Percentiles rank a stretch among this genome's conserved stretches.
phyloP scores from a whole-genome alignment of 192 early-diverging fungal genomes.

The Dissophora globulifera region DNA sequence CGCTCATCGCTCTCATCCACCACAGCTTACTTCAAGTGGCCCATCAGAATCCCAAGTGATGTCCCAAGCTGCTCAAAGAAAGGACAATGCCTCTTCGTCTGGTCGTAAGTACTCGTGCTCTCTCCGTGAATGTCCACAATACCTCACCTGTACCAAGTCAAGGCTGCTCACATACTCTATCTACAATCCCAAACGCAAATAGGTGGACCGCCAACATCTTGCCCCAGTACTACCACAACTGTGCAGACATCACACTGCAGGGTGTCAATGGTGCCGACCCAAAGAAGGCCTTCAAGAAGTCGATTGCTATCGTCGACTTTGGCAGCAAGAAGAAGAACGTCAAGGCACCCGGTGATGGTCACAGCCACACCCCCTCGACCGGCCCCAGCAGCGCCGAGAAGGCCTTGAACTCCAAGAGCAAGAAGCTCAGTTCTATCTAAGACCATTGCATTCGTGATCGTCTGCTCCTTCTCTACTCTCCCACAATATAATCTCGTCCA shows the following conservation, averaged over 20 bases:
- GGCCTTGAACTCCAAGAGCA: slow-evolving; percentile 17
- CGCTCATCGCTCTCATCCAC: not conserved
- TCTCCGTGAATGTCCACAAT: no score
- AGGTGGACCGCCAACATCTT: slow-evolving; percentile 76
- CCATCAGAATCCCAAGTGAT: slow-evolving; percentile 51
- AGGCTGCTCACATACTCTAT: not conserved
- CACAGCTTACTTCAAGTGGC: slow-evolving; percentile 40
- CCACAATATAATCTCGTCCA: no score
- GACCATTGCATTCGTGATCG: not conserved
- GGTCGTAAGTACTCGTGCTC: slow-evolving; percentile 49
- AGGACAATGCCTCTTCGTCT: slow-evolving; percentile 56
- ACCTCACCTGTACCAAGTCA: no score
- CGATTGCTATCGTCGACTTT: slow-evolving; percentile 41
- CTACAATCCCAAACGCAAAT: no score
- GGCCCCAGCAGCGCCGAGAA: slow-evolving; percentile 32
- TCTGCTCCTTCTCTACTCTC: no score
- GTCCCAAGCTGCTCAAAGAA: slow-evolving; percentile 45
- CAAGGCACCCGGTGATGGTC: slow-evolving; percentile 37
- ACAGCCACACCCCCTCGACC: slow-evolving; percentile 21
- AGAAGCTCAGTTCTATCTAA: no score
- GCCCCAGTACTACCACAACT: slow-evolving; percentile 83
- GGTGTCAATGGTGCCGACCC: slow-evolving; percentile 44
- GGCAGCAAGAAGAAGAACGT: slow-evolving; percentile 5
- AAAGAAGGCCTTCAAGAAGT: slow-evolving; percentile 5
- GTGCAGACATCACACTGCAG: slow-evolving; percentile 71